Conservation (phyloP, 2,329 filamentous ascomycete species). For the Aspergillus sp. region DNA sequence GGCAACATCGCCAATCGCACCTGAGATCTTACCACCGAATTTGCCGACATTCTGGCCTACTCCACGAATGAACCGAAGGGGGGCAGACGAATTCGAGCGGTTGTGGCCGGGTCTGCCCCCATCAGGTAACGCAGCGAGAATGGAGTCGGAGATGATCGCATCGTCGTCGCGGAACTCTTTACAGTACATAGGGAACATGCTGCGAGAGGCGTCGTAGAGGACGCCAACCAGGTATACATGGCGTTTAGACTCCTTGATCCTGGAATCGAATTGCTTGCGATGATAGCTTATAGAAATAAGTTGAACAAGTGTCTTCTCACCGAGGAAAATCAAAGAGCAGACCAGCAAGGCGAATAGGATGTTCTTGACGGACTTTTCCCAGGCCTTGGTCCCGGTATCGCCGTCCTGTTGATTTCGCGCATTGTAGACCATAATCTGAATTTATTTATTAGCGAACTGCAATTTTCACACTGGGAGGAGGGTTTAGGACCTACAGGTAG, state of each 20-base stretch:
- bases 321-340: slow-evolving; percentile 57
- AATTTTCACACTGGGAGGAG: too few species aligned
- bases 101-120: slow-evolving; percentile 40
- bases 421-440: slow-evolving; percentile 45
- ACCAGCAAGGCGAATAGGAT: slow-evolving; percentile 60
- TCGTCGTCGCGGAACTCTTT: slow-evolving; percentile 89
- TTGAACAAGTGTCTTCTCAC: slow-evolving; percentile 61
- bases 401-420: slow-evolving; percentile 32
- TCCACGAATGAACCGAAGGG: slow-evolving; percentile 73
- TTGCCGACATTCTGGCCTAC: slow-evolving; percentile 74
- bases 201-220: slow-evolving; percentile 85
- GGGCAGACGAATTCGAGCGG: slow-evolving; percentile 66
- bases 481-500: slow-evolving; percentile 42
- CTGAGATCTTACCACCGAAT: slow-evolving; percentile 89
- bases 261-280: slow-evolving; percentile 63
- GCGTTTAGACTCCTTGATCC: slow-evolving; percentile 86
- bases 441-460: background rate
- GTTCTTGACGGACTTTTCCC: slow-evolving; percentile 57
- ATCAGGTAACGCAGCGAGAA: slow-evolving; percentile 60
- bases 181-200: slow-evolving; percentile 90
- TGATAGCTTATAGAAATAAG: slow-evolving; percentile 69
- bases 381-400: slow-evolving; percentile 41
- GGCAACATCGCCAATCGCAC: slow-evolving; percentile 87
- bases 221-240: slow-evolving; percentile 78
- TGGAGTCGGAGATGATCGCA: slow-evolving; percentile 82